Evolutionary conservation across 768 basidiomycete genomes (phyloP), one percentile per base, ranked within the genome.

Genomic region (Lactarius psammicola): DNA sequence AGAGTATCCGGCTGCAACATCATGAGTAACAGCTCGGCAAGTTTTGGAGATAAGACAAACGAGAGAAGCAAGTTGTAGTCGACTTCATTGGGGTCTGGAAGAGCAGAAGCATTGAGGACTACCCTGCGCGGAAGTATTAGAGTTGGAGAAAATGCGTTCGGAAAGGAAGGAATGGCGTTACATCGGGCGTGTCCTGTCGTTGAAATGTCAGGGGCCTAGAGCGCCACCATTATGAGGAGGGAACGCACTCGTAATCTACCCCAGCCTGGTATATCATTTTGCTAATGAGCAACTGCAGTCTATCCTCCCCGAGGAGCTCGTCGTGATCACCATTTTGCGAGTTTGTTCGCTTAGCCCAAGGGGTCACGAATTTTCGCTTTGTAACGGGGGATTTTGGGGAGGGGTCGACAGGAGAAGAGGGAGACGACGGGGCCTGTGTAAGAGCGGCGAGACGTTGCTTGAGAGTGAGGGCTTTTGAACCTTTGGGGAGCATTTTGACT

Each of bases 191-290:
- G 92, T 94, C 77, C 92, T 94, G 66, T 57, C 28, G 73, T 64
- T 62, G 61, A 44, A 11, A 53, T 26, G 64, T 71, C 61, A 71
- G 18, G 34, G 42, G 44, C 38, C 53, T 56, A 68, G 57, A 59
- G 51, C 53, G 40, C 34, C 42, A 28, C 54, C 57, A 58, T 28
- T 59, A 57, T 60, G 20, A 55, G 31, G 23, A 20, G 26, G 1
- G 7, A 26, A 81, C 88, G 73, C 71, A 95, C 93, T 94, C 92
- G 69, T 86, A 94, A 77, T 95, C 93, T 64, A 93, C 89, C 2
- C 93, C 93, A 53, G 93, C 93, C 74, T 93, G 92, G 71, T 90
- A 93, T 54, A 94, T 92, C 77, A 94, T 80, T 74, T 80, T 85
- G 44, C 78, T 73, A 79, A 94, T 83, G 33, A 89, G 82, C 18